phyloP scores from a whole-genome alignment of 1,284 basidiomycete genomes.

The Leccinum colubrinum region DNA sequence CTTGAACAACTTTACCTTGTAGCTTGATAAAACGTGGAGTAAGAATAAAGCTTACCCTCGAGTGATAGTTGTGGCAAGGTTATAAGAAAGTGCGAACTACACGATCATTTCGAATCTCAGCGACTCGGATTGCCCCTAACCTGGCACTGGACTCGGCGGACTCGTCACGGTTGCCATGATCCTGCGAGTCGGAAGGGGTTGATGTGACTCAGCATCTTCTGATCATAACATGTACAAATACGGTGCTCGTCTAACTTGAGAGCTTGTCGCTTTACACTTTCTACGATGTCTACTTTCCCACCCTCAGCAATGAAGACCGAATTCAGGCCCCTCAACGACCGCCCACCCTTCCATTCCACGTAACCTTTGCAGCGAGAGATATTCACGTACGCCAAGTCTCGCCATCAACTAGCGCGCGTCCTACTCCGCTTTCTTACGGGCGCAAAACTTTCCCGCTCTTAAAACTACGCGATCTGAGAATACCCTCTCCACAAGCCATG shows the following conservation, averaged over 20 bases:
- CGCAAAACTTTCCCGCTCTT: conserved; percentile 74
- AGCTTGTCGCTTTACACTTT: background rate
- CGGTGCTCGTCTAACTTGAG: background rate
- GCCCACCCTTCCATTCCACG: conserved; percentile 71
- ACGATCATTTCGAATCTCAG: no score
- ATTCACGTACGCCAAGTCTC: conserved; percentile 58
- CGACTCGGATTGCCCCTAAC: no score
- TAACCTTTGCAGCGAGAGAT: conserved; percentile 63
- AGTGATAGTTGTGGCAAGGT: no score
- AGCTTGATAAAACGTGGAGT: no score
- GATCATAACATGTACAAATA: conserved; percentile 27
- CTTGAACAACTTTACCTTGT: no score
- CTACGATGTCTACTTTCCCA: conserved; percentile 24
- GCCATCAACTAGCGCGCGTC: conserved; percentile 5
- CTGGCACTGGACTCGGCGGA: no score
- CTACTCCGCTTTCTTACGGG: conserved; percentile 38
- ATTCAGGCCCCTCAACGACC: conserved; percentile 60
- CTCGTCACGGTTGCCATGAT: no score
- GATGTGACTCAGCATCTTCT: conserved; percentile 11
- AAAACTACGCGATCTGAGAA: conserved; percentile 70
- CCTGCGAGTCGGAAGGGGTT: background rate
- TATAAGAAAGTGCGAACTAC: no score
- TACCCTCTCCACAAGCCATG: conserved; percentile 61
- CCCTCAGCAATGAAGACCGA: conserved; percentile 45
- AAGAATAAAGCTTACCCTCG: no score